These are phyloP conservation scores for Fusarium sp. DNA, from an alignment of 2,329 filamentous ascomycete genomes.

Conservation along the genomic window DNA sequence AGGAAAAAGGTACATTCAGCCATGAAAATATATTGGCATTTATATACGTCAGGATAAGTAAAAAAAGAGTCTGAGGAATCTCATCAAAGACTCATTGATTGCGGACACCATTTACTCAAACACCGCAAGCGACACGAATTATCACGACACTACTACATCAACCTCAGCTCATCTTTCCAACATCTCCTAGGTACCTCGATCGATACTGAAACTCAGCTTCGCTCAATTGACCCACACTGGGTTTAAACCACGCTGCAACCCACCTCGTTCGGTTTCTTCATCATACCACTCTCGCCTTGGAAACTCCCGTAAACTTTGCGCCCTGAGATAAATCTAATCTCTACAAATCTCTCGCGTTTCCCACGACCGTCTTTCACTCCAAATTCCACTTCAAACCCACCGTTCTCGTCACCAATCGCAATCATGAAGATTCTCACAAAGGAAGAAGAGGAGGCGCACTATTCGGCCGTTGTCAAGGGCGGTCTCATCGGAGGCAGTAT, in stretches of 20 bases:
- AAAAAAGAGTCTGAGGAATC: not conserved
- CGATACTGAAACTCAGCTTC: not conserved
- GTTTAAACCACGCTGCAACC: slow-evolving; percentile 34
- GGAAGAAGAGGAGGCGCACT: slow-evolving; percentile 91
- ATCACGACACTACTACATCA: not conserved
- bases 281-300: slow-evolving; percentile 35
- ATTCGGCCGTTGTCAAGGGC: slow-evolving; percentile 81
- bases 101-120: not conserved
- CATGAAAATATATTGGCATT: not conserved
- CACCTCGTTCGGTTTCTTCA: slow-evolving; percentile 26
- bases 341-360: slow-evolving; percentile 4
- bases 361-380: not conserved
- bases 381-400: not conserved
- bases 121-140: not conserved
- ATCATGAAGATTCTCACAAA: slow-evolving; percentile 95
- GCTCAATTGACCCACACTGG: slow-evolving; percentile 33
- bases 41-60: slow-evolving; percentile 4
- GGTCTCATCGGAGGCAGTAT: slow-evolving; percentile 77
- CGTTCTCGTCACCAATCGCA: slow-evolving; percentile 39
- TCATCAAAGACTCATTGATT: not conserved
- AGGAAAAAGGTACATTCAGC: slow-evolving; percentile 18
- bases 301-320: slow-evolving; percentile 8
- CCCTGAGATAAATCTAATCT: not conserved
- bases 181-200: slow-evolving; percentile 5
- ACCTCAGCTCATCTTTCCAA: slow-evolving; percentile 2